Evolutionary conservation across 2,329 filamentous ascomycete genomes (phyloP), one percentile per base, ranked within the genome.

Genomic region (Cladobotryum protrusum): DNA sequence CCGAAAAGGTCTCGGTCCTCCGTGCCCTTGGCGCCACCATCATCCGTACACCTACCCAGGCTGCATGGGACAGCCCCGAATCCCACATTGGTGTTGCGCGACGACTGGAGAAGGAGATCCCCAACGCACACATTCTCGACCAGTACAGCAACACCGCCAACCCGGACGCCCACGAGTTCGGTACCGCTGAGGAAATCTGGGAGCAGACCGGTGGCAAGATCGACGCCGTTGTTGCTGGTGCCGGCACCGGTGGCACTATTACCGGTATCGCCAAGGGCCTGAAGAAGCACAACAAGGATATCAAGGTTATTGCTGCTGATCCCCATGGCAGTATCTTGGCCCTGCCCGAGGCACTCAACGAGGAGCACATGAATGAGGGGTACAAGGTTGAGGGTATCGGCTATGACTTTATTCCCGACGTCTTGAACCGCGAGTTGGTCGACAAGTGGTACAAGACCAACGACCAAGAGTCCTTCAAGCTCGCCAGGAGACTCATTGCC

Each of bases 341-440:
- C 9, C 63, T 95, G 32, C 93, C 93, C 2, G 82, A 86, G 57
- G 62, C 69, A 5, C 73, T 99, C 58, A 99, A 99, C 68, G 76
- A 88, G 43, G 85, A 88, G 56, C 81, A 85, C 64, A 79, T 81
- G 53, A 92, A 96, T 63, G 83, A 89, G 67, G 76, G 85, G 1
- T 99, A 99, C 76, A 97, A 99, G 74, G 93, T 99, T 1, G 93
- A 99, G 73, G 93, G 93, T 40, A 99, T 99, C 61, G 93, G 93
- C 17, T 99, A 99, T 67, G 93, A 99, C 68, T 99, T 99, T 67
- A 87, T 99, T 52, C 93, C 95, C 6, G 89, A 97, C 19, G 95
- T 99, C 5, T 76, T 99, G 49, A 84, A 93, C 57, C 89, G 86
- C 63, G 70, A 83, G 24, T 67, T 80, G 5, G 87, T 99, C 29